Base-by-base conservation (phyloP, 108 stramenopile species). In the Cylindrotheca fusiformis region DNA sequence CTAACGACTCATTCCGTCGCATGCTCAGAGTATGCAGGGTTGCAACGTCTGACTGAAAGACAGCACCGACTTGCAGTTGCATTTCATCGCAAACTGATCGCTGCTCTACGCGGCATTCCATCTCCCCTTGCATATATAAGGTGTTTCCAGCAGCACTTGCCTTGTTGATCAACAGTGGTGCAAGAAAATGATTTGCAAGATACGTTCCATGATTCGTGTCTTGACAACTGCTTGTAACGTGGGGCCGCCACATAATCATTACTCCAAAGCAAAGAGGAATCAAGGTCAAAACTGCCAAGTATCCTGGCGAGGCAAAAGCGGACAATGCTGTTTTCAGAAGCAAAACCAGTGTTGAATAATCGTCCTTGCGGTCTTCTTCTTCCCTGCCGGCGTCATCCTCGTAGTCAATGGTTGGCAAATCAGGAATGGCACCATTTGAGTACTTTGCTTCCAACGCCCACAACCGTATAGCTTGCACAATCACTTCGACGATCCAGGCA, bases 141-240 rank as follows among this genome's bases (percentile, higher is more conserved):
- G 62, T 36, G 52, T 74, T 69, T 63, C 78, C 78, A 47, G 27
- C 25, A 10, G 52, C 31, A 47, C 58, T 74, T 14, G 78, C 78
- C 22, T 62, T 50, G 48, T 79, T 79, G 10, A 74, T 33, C 3
- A 72, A 30, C 14, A 69, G 26, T 12, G 78, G 78, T n/a, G 52
- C 60, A 33, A 79, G 36, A 25, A 79, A 51, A 21, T 60, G 54
- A 32, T 62, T 66, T n/a, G 73, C 78, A 27, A 79, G 32, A 55
- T 64, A 79, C n/a, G 78, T 79, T 1, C 78, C 78, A 26, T 74
- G 48, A 25, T 31, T 19, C 17, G 78, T 60, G 22, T 70, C 64
- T 18, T 66, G 45, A 45, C 78, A 79, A 58, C 48, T 57, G n/a
- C 30, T 29, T 47, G 70, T 45, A 20, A 79, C 60, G 27, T 70